Conservation (phyloP, 2,329 filamentous ascomycete genomes). For the Aspergillus sp. region DNA sequence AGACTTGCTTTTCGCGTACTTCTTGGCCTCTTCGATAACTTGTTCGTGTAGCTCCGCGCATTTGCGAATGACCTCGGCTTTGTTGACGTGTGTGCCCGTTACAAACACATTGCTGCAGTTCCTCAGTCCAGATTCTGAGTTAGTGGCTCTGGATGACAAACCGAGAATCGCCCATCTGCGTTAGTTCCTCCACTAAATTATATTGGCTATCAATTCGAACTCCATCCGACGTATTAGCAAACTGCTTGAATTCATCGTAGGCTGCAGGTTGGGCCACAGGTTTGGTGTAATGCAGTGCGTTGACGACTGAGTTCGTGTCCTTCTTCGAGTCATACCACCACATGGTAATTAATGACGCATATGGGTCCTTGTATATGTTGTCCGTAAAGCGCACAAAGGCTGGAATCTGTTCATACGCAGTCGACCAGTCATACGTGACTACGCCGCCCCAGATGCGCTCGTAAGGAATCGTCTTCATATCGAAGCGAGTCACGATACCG, state of each 20-base stretch:
- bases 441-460: constrained; percentile 20
- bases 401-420: constrained; percentile 12
- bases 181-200: constrained; percentile 14
- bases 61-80: constrained; percentile 11
- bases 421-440: constrained; percentile 9
- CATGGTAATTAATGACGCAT: constrained; percentile 32
- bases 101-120: constrained; percentile 10
- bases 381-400: constrained; percentile 14
- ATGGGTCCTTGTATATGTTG: constrained; percentile 14
- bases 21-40: constrained; percentile 13
- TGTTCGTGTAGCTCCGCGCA: constrained; percentile 11
- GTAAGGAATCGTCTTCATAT: constrained; percentile 13
- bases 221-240: constrained; percentile 11
- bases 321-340: constrained; percentile 24
- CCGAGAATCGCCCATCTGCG: constrained; percentile 12
- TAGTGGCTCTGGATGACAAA: not conserved
- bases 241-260: constrained; percentile 7
- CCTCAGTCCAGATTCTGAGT: not conserved
- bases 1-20: constrained; percentile 8
- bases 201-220: constrained; percentile 11
- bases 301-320: constrained; percentile 7
- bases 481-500: constrained; percentile 31
- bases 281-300: constrained; percentile 7
- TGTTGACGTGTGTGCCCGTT: constrained; percentile 17
- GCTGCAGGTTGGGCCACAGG: constrained; percentile 8